phyloP scores from a whole-genome alignment of 2,329 filamentous ascomycete genomes.

The Ilyonectria robusta region DNA sequence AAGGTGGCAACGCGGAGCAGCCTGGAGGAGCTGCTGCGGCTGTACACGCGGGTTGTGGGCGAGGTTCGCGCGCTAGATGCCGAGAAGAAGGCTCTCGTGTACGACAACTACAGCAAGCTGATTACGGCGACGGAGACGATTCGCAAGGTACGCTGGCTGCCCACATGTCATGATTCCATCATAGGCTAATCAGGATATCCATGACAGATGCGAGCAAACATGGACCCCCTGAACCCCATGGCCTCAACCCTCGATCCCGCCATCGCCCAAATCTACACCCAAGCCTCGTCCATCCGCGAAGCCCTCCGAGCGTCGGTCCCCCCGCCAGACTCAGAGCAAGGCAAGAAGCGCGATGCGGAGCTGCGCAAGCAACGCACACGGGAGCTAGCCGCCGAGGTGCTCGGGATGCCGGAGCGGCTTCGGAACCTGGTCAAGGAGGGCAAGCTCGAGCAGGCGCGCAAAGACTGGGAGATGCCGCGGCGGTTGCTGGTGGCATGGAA shows the following conservation, averaged over 20 bases:
- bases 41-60: conserved; percentile 79
- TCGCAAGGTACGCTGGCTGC: conserved; percentile 69
- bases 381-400: conserved; percentile 73
- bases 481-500: conserved; percentile 67
- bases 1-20: conserved; percentile 72
- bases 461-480: conserved; percentile 69
- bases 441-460: conserved; percentile 71
- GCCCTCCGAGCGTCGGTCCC: conserved; percentile 64
- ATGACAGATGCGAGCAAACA: conserved; percentile 79
- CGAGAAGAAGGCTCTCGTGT: conserved; percentile 96
- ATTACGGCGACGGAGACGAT: conserved; percentile 98
- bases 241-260: conserved; percentile 81
- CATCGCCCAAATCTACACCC: conserved; percentile 80
- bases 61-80: conserved; percentile 94
- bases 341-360: conserved; percentile 52
- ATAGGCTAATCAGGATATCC: not conserved
- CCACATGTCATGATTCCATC: not conserved
- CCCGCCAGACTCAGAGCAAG: conserved; percentile 59
- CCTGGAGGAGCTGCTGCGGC: conserved; percentile 77
- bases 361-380: conserved; percentile 58
- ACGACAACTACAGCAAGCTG: conserved; percentile 98
- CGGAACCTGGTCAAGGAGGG: conserved; percentile 71
- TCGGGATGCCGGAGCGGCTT: conserved; percentile 73
- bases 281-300: conserved; percentile 69
- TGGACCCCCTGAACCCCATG: conserved; percentile 84